These are phyloP conservation scores for Eimeria sp. DNA, from an alignment of 169 alveolate species.

Conservation along the genomic window DNA sequence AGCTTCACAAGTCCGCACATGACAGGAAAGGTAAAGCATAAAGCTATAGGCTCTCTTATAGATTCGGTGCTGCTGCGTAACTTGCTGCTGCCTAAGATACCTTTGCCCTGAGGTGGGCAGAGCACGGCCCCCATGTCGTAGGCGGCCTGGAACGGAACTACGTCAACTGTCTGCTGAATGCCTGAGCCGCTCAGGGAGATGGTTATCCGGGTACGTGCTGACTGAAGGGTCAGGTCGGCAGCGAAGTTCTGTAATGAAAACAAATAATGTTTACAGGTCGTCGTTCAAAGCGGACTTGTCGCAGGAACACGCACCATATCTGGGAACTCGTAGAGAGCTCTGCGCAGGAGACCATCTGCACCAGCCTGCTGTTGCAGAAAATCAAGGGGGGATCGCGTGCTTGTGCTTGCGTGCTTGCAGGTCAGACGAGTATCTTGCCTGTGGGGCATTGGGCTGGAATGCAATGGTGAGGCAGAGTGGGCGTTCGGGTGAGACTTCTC, in stretches of 20 bases:
- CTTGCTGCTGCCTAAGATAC: constrained; percentile 3
- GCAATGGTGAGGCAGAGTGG: constrained; percentile 70
- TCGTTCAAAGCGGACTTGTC: background rate
- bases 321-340: background rate
- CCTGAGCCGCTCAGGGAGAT: constrained; percentile 55
- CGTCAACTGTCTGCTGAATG: constrained; percentile 55
- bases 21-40: background rate
- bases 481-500: constrained; percentile 61
- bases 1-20: background rate
- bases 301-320: too few species aligned
- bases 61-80: background rate
- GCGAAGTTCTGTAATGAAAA: constrained; percentile 26
- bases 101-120: constrained; percentile 56
- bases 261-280: background rate
- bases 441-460: constrained; percentile 77
- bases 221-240: constrained; percentile 49
- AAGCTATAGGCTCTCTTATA: background rate
- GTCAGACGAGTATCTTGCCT: constrained; percentile 23
- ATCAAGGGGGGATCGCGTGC: background rate
- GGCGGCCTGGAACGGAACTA: constrained; percentile 48
- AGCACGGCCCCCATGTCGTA: constrained; percentile 77
- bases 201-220: constrained; percentile 50
- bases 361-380: background rate
- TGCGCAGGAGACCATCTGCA: background rate
- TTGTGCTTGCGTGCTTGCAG: background rate